phyloP scores from a whole-genome alignment of 2,329 filamentous ascomycete genomes.

The Fusarium praegraminearum region DNA sequence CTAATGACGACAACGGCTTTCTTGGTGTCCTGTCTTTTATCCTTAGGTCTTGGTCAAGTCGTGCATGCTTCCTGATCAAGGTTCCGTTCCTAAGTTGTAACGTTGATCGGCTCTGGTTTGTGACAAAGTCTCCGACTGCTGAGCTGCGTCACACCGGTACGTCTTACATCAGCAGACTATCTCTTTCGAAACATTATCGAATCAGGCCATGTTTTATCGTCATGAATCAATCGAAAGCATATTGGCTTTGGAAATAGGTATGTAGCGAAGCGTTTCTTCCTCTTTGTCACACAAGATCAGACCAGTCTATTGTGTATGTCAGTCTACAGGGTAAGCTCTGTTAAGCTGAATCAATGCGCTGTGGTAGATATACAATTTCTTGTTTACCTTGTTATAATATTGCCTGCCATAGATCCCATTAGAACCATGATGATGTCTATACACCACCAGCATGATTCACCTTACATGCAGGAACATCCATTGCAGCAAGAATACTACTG shows the following conservation, averaged over 20 bases:
- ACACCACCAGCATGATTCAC: not conserved
- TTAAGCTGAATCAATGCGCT: not conserved
- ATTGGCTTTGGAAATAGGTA: not conserved
- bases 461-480: constrained; percentile 28
- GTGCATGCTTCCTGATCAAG: not conserved
- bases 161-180: not conserved
- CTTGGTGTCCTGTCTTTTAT: not conserved
- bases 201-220: not conserved
- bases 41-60: not conserved
- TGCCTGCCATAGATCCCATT: no score
- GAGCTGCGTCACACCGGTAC: constrained; percentile 31
- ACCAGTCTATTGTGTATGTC: not conserved
- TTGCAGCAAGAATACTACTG: constrained; percentile 16
- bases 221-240: not conserved
- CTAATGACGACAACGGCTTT: not conserved
- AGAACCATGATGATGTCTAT: not conserved
- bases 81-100: not conserved
- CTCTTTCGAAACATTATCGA: not conserved
- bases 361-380: not conserved
- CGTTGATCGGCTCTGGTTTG: not conserved
- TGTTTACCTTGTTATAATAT: not conserved
- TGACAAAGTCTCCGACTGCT: not conserved
- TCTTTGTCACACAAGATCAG: not conserved
- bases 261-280: no score
- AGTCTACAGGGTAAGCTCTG: not conserved